Conservation (phyloP, 768 basidiomycete species). For the Suillus luteus region DNA sequence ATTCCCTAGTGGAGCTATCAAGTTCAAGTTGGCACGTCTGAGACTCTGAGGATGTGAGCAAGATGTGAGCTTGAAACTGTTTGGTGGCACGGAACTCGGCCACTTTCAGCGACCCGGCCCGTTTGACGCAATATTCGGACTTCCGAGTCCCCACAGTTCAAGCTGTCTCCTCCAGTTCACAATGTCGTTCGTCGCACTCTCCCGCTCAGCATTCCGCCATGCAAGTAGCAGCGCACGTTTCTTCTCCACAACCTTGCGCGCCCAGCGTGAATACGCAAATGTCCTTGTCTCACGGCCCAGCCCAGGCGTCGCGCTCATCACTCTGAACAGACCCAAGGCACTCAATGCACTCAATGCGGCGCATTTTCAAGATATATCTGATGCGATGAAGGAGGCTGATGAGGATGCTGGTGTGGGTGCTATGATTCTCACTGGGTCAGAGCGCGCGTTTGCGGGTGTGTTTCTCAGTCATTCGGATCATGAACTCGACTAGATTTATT, state of each 20-base stretch:
- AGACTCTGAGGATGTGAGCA: neutral
- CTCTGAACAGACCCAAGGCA: slow-evolving; percentile 86
- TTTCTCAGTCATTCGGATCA: neutral
- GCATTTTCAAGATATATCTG: slow-evolving; percentile 80
- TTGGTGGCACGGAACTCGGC: neutral
- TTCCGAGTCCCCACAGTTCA: neutral
- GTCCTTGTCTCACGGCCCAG: slow-evolving; percentile 72
- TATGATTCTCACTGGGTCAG: slow-evolving; percentile 90
- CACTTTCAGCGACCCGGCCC: neutral
- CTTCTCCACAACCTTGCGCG: slow-evolving; percentile 32
- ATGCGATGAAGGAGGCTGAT: slow-evolving; percentile 71
- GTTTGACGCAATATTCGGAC: neutral
- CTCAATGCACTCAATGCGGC: slow-evolving; percentile 85
- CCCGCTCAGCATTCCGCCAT: slow-evolving; percentile 15
- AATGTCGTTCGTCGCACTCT: slow-evolving; percentile 23
- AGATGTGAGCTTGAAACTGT: neutral
- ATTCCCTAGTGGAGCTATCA: no score
- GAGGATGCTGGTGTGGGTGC: slow-evolving; percentile 73
- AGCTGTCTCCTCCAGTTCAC: neutral
- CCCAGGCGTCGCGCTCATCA: slow-evolving; percentile 74
- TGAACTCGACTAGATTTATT: slow-evolving; percentile 6
- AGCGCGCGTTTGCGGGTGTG: slow-evolving; percentile 91
- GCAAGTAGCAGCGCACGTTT: slow-evolving; percentile 15
- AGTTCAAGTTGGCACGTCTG: neutral
- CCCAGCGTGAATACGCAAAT: slow-evolving; percentile 50